A percentile compares a stretch with the other conserved stretches of the same genome.
phyloP scores from a whole-genome alignment of 1,284 basidiomycete genomes.

The Pisolithus thermaeus region DNA sequence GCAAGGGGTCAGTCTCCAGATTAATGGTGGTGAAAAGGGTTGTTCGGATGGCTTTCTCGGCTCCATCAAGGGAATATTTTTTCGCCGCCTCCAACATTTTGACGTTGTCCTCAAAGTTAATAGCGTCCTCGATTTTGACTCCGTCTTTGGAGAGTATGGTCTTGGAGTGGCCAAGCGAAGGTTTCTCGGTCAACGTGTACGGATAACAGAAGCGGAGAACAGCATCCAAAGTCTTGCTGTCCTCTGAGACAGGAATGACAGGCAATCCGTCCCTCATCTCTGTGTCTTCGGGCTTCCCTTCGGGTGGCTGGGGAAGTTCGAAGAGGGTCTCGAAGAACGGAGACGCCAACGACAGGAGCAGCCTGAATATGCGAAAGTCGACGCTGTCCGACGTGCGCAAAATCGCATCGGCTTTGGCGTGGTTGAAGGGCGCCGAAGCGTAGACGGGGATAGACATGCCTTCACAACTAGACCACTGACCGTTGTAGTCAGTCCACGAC shows the following conservation, averaged over 20 bases:
- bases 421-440: slow-evolving; percentile 20
- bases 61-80: slow-evolving; percentile 16
- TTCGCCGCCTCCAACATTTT: slow-evolving; percentile 13
- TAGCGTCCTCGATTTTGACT: background rate
- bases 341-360: slow-evolving; percentile 39
- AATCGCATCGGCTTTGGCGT: slow-evolving; percentile 32
- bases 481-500: too few relatives aligned
- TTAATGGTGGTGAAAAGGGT: slow-evolving; percentile 11
- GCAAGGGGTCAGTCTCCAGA: slow-evolving; percentile 13
- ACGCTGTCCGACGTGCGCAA: slow-evolving; percentile 43
- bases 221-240: slow-evolving; percentile 12
- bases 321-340: slow-evolving; percentile 41
- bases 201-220: slow-evolving; percentile 17
- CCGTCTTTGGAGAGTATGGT: too few relatives aligned
- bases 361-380: slow-evolving; percentile 41
- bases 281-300: slow-evolving; percentile 3
- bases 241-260: slow-evolving; percentile 14
- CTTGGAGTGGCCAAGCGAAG: background rate
- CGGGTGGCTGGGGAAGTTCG: slow-evolving; percentile 33
- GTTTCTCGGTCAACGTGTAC: slow-evolving; percentile 1
- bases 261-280: slow-evolving; percentile 17
- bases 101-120: slow-evolving; percentile 7
- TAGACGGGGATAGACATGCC: slow-evolving; percentile 1
- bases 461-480: too few relatives aligned
- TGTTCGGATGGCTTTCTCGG: slow-evolving; percentile 15